Evolutionary conservation across 1,284 basidiomycete genomes (phyloP).

Genomic region (Chalciporus sp.): DNA sequence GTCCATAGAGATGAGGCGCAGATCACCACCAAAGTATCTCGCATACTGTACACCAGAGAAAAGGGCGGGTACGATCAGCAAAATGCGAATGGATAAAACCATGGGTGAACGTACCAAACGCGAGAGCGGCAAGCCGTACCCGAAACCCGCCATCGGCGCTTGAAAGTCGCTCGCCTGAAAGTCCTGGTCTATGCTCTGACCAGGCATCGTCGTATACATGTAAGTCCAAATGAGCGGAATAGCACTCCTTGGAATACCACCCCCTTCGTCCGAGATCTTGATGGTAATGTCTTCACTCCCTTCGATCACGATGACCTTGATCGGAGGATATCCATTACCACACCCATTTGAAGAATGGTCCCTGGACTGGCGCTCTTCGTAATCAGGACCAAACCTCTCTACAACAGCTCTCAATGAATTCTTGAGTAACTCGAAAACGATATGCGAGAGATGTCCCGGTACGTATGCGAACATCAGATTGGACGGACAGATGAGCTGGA

Average conservation of each 20-base stretch:
- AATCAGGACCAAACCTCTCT: slow-evolving; percentile 86
- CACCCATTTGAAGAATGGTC: slow-evolving; percentile 7
- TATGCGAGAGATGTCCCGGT: slow-evolving; percentile 94
- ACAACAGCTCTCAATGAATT: slow-evolving; percentile 98
- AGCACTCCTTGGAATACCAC: slow-evolving; percentile 92
- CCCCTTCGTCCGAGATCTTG: slow-evolving; percentile 97
- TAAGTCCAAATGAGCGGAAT: slow-evolving; percentile 98
- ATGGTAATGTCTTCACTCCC: slow-evolving; percentile 97
- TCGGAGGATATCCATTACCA: slow-evolving; percentile 72
- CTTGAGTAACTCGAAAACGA: slow-evolving; percentile 98
- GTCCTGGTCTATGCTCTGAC: slow-evolving; percentile 83
- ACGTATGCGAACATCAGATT: slow-evolving; percentile 94
- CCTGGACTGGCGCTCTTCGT: slow-evolving; percentile 55
- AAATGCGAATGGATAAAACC: slow-evolving; percentile 8
- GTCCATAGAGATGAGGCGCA: slow-evolving; percentile 98
- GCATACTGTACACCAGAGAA: slow-evolving; percentile 64
- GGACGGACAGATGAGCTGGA: slow-evolving; percentile 93
- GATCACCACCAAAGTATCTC: slow-evolving; percentile 94
- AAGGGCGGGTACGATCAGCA: slow-evolving; percentile 9
- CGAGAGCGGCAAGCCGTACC: slow-evolving; percentile 91
- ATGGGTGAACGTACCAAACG: slow-evolving; percentile 62
- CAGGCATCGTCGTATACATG: slow-evolving; percentile 98
- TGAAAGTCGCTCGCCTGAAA: slow-evolving; percentile 93
- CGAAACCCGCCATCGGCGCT: slow-evolving; percentile 98
- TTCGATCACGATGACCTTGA: slow-evolving; percentile 97